Base-by-base conservation (phyloP, 2,329 filamentous ascomycete species). In the Exutisphaerella laricina region DNA sequence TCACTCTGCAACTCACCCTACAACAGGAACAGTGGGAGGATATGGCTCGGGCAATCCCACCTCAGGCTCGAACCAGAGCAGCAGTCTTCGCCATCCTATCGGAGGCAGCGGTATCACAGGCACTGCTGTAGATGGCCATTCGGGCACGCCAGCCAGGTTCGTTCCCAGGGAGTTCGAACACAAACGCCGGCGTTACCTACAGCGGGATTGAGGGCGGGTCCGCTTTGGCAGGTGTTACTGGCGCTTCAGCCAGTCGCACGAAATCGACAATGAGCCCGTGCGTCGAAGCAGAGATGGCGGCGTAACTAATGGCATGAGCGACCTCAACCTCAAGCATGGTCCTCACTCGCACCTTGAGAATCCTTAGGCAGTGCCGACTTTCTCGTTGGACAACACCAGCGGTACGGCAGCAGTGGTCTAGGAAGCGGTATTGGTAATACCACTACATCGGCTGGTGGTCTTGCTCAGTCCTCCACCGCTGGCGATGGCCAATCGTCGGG, bases 311-410 rank as follows among this genome's bases (percentile, higher is more conserved):
- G 25, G 32, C 40, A 38, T 25, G 35, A 25, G 9, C n/a, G 37
- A 38, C 26, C n/a, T 18, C 14, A 30, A 25, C 22, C 20, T 39
- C 17, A 40, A 30, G 9, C 35, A 29, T 14, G 43, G 39, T 5
- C 37, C 43, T 25, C 34, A 40, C n/a, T 36, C 36, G 21, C 38
- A 43, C 17, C 37, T 43, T 9, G 52, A 56, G 39, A 57, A 57
- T 35, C 46, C 34, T 13, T 30, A 43, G 12, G 49, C 55, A 16
- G 52, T 58, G n/a, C 55, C 55, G 7, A 56, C 47, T 10, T 9
- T 12, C 8, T 22, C 9, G 30, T 18, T 9, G 33, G 33, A 5
- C 8, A 23, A 3, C 18, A 35, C 9, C 20, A 32, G 12, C 6
- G 8, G 12, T n/a, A 8, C 14, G 12, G 14, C 14, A 16, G 20